A percentile compares a stretch with the other conserved stretches of the same genome.
Conservation (phyloP, 208 protist genomes). For the Acanthamoeba culbertsoni region DNA sequence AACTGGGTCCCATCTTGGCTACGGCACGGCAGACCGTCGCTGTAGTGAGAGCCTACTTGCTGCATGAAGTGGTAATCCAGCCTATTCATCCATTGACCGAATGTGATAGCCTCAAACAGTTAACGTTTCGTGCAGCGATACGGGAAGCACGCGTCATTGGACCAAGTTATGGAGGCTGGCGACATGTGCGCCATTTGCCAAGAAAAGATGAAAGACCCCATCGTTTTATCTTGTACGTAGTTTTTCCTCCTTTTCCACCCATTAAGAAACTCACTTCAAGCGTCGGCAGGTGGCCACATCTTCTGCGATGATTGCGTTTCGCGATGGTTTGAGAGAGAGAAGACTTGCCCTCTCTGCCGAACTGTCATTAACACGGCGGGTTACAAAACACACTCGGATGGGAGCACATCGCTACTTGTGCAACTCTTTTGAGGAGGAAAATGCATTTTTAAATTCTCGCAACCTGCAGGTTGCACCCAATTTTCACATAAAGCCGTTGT, state of each 20-base stretch:
- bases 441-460: too few species aligned
- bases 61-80: slow-evolving; percentile 55
- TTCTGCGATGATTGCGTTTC: slow-evolving; percentile 70
- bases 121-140: too few species aligned
- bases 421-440: slow-evolving; percentile 7
- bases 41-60: slow-evolving; percentile 15
- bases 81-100: too few species aligned
- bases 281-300: slow-evolving; percentile 63
- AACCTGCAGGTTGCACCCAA: too few species aligned
- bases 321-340: slow-evolving; percentile 68
- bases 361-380: slow-evolving; percentile 50
- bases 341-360: slow-evolving; percentile 68
- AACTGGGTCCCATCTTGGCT: slow-evolving; percentile 11
- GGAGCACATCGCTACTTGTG: slow-evolving; percentile 29
- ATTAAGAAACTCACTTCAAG: not conserved
- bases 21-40: not conserved
- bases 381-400: slow-evolving; percentile 60
- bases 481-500: too few species aligned
- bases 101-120: too few species aligned
- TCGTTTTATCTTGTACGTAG: not conserved
- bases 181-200: slow-evolving; percentile 70
- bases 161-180: slow-evolving; percentile 53
- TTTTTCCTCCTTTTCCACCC: slow-evolving; percentile 7
- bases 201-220: slow-evolving; percentile 55
- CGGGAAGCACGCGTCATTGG: slow-evolving; percentile 57